phyloP scores from a whole-genome alignment of 352 stramenopile genomes.

The Pythium folliculosum region DNA sequence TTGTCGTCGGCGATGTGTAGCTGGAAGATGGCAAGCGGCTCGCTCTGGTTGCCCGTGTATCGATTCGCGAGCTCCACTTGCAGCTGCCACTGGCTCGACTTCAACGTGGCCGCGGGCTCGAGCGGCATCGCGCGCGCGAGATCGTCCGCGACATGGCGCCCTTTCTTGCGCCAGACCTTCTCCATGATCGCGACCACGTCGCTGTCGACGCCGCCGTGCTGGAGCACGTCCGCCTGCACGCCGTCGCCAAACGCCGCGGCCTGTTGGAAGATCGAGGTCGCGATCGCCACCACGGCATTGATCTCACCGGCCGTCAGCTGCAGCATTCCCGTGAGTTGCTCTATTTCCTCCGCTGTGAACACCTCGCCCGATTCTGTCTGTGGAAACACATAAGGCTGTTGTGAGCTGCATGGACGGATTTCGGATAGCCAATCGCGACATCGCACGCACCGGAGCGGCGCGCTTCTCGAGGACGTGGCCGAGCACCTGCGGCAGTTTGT shows the following conservation, averaged over 20 bases:
- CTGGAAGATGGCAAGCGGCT: slow-evolving; percentile 61
- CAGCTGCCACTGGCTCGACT: slow-evolving; percentile 50
- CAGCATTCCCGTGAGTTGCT: slow-evolving; percentile 52
- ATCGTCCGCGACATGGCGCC: slow-evolving; percentile 12
- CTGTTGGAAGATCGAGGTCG: slow-evolving; percentile 42
- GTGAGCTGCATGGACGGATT: not conserved
- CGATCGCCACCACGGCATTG: slow-evolving; percentile 35
- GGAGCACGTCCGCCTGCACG: slow-evolving; percentile 36
- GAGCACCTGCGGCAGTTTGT: slow-evolving; percentile 56
- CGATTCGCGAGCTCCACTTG: slow-evolving; percentile 58
- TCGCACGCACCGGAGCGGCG: slow-evolving; percentile 32
- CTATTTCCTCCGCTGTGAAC: slow-evolving; percentile 48
- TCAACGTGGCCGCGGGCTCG: slow-evolving; percentile 27
- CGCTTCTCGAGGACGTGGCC: slow-evolving; percentile 61
- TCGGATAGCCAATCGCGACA: not conserved
- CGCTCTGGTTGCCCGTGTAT: slow-evolving; percentile 38
- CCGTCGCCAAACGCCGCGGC: slow-evolving; percentile 42
- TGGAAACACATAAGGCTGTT: no score
- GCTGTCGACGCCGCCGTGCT: slow-evolving; percentile 24
- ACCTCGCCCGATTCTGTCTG: slow-evolving; percentile 28
- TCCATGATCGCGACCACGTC: slow-evolving; percentile 40
- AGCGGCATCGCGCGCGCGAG: slow-evolving; percentile 22
- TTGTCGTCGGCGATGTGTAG: slow-evolving; percentile 31
- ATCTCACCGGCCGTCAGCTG: slow-evolving; percentile 42
- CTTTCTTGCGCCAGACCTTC: slow-evolving; percentile 68